Evolutionary conservation across 148 eudicot genomes (phyloP), one percentile per base, ranked within the genome.

Genomic region (Gaultheria prostrata): DNA sequence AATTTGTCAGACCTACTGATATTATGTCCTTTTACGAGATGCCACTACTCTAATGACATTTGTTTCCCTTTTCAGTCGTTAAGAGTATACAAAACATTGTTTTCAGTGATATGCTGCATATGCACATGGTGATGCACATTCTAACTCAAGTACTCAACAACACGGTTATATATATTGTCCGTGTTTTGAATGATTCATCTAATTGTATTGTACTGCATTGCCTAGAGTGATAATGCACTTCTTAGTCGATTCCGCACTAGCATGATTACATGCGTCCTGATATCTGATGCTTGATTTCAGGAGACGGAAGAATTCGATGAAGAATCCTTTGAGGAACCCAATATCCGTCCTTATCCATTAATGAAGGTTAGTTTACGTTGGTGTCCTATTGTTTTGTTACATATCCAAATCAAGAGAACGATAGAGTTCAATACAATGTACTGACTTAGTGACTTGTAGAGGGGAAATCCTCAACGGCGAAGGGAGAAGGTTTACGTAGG

Each of bases 401-500:
- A 67, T 70, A 53, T n/a, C 39, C 33, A 26, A 59, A 14, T 21
- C 4, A 24, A 70, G 71, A 35, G 54, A 18, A 61, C 30, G 61
- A 75, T 46, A 82, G 50, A 1, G 61, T 81, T 14, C 35, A 76
- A 51, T 14, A 24, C 3, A 45, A 51, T 63, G 12, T 77, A 4
- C 71, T 77, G 77, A 73, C 86, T 49, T 77, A 4, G 63, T 77
- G 77, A 73, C 86, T 49, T 87, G 85, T 86, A 97, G 99, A 92
- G 98, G 87, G 77, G 48, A 65, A 87, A 88, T 79, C 93, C 98
- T 74, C 84, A 75, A 80, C 88, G 88, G 91, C 90, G 87, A 82
- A 92, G 88, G 86, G 93, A 95, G 73, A 93, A 93, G 85, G 98
- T 97, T 77, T 89, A 88, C 53, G 85, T 97, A 80, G 99, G 99